These are phyloP conservation scores for Ogataea polymorpha DNA, from an alignment of 805 yeast genomes.

Conservation along the genomic window DNA sequence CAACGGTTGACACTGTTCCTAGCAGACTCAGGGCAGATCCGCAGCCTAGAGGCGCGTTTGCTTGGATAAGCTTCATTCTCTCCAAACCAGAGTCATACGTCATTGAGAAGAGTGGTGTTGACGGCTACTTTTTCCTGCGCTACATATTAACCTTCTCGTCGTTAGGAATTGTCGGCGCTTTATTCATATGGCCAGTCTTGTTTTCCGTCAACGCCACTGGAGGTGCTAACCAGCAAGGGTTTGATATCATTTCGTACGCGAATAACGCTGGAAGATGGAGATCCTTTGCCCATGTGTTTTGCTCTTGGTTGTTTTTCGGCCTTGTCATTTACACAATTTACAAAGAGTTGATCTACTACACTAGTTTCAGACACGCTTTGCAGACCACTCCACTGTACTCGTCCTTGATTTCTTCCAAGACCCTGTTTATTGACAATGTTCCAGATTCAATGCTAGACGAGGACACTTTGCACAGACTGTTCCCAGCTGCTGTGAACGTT, in stretches of 20 bases:
- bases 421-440: slow-evolving; percentile 69
- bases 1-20: slow-evolving; percentile 44
- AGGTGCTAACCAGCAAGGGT: slow-evolving; percentile 53
- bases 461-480: slow-evolving; percentile 53
- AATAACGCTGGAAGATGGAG: slow-evolving; percentile 63
- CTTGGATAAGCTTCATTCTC: slow-evolving; percentile 54
- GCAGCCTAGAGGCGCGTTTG: slow-evolving; percentile 42
- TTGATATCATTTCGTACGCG: slow-evolving; percentile 61
- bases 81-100: slow-evolving; percentile 57
- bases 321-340: slow-evolving; percentile 62
- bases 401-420: slow-evolving; percentile 64
- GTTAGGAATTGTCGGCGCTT: slow-evolving; percentile 50
- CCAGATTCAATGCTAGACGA: slow-evolving; percentile 43
- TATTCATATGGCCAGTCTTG: slow-evolving; percentile 63
- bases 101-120: slow-evolving; percentile 68
- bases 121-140: slow-evolving; percentile 74
- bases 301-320: slow-evolving; percentile 74
- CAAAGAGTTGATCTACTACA: slow-evolving; percentile 70
- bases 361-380: slow-evolving; percentile 66
- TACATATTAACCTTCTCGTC: slow-evolving; percentile 54
- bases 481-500: slow-evolving; percentile 58
- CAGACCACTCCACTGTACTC: slow-evolving; percentile 74
- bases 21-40: slow-evolving; percentile 41
- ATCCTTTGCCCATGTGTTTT: slow-evolving; percentile 69
- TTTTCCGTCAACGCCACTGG: slow-evolving; percentile 75